phyloP scores from a whole-genome alignment of 805 yeast species.

The Wickerhamomyces rabaulensis region DNA sequence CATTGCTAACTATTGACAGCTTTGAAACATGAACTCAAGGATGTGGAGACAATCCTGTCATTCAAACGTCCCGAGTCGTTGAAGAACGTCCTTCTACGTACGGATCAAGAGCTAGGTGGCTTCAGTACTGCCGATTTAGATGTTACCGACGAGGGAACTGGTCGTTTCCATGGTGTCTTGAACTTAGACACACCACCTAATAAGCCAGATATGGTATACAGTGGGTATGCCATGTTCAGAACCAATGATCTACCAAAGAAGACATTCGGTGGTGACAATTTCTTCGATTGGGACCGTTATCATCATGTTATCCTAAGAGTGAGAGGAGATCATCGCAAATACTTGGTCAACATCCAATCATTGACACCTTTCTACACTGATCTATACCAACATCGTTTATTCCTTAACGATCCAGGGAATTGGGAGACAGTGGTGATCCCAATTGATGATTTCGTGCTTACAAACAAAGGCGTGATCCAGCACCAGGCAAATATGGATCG shows the following conservation, averaged over 20 bases:
- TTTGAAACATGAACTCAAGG: conserved; percentile 5
- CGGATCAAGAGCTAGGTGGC: conserved; percentile 78
- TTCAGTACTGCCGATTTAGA: conserved; percentile 59
- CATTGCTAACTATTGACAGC: conserved; percentile 1
- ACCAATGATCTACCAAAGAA: conserved; percentile 56
- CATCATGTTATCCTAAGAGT: conserved; percentile 63
- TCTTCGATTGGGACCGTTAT: conserved; percentile 70
- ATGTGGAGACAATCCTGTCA: conserved; percentile 45
- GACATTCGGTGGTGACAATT: conserved; percentile 35
- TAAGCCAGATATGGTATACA: conserved; percentile 56
- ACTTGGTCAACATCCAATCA: conserved; percentile 75
- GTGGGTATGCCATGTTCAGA: conserved; percentile 81
- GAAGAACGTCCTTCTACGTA: conserved; percentile 48
- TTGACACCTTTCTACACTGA: conserved; percentile 75
- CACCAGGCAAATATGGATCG: conserved; percentile 54
- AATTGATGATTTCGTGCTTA: conserved; percentile 71
- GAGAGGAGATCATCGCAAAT: conserved; percentile 69
- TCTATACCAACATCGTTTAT: conserved; percentile 76
- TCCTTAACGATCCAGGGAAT: conserved; percentile 61
- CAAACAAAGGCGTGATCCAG: conserved; percentile 74
- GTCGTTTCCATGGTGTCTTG: conserved; percentile 65
- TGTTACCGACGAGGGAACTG: conserved; percentile 38
- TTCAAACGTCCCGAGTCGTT: conserved; percentile 50
- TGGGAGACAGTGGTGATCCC: conserved; percentile 86
- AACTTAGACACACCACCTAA: conserved; percentile 62